phyloP scores from a whole-genome alignment of 305 asterid genomes.

The Fraxinus velutina region DNA sequence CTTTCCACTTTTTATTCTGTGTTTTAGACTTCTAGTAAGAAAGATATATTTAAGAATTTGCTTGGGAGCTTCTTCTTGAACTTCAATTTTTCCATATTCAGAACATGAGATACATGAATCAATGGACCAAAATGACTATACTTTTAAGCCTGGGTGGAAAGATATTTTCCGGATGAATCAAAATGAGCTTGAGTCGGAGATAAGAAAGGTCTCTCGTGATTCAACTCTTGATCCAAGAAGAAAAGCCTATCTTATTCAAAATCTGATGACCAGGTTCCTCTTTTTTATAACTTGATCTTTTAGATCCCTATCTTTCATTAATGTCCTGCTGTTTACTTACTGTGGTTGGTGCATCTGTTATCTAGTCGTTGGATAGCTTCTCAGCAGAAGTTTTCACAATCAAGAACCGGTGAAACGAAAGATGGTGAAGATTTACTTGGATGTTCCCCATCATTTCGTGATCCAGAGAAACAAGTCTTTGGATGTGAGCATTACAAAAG shows the following conservation, averaged over 20 bases:
- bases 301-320: conserved; percentile 12
- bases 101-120: conserved; percentile 64
- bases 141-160: conserved; percentile 98
- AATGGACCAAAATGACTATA: conserved; percentile 62
- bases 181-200: conserved; percentile 97
- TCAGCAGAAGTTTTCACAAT: conserved; percentile 80
- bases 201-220: conserved; percentile 89
- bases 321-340: conserved; percentile 21
- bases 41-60: not conserved
- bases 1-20: not conserved
- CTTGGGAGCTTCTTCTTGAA: conserved; percentile 18
- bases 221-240: conserved; percentile 96
- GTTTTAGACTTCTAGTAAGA: conserved; percentile 14
- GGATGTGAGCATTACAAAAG: conserved; percentile 98
- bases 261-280: conserved; percentile 84
- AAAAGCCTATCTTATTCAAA: conserved; percentile 90
- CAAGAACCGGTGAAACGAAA: conserved; percentile 45
- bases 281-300: conserved; percentile 4
- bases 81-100: conserved; percentile 30
- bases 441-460: conserved; percentile 75
- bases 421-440: conserved; percentile 58
- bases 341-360: conserved; percentile 25
- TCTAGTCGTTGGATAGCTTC: conserved; percentile 93
- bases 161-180: conserved; percentile 97
- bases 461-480: conserved; percentile 62